phyloP scores from a whole-genome alignment of 495 filamentous ascomycete genomes.

The Penicillium lagena region DNA sequence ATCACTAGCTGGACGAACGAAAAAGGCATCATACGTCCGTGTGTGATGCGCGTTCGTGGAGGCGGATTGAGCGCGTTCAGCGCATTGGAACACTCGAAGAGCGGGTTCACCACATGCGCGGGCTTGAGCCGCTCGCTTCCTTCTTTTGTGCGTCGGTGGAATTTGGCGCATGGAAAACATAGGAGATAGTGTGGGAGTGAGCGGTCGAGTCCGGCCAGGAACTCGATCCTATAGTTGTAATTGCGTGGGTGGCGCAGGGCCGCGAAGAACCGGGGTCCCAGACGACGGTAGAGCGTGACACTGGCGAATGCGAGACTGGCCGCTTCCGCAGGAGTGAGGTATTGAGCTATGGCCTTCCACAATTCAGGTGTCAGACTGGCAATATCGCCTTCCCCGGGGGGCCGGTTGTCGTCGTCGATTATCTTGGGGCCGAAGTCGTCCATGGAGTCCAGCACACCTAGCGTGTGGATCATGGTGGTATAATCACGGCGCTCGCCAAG shows the following conservation, averaged over 20 bases:
- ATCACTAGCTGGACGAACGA: conserved; percentile 47
- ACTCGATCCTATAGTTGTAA: conserved; percentile 30
- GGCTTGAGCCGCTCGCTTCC: conserved; percentile 45
- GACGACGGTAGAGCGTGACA: conserved; percentile 33
- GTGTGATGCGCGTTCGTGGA: conserved; percentile 44
- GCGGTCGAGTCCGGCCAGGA: conserved; percentile 40
- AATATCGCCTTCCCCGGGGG: conserved; percentile 37
- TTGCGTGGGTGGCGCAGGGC: conserved; percentile 32
- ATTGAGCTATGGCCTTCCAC: conserved; percentile 37
- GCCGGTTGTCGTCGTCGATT: conserved; percentile 15
- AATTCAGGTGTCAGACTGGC: conserved; percentile 34
- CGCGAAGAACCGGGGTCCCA: conserved; percentile 29
- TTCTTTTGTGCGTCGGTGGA: conserved; percentile 41
- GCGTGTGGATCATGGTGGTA: conserved; percentile 40
- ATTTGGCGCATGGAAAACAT: conserved; percentile 49
- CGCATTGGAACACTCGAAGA: conserved; percentile 45
- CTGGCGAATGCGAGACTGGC: conserved; percentile 43
- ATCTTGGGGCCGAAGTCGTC: conserved; percentile 14
- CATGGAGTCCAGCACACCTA: conserved; percentile 31
- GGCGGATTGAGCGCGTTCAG: conserved; percentile 31
- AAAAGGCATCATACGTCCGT: conserved; percentile 45
- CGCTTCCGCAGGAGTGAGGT: conserved; percentile 34
- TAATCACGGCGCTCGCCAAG: conserved; percentile 44
- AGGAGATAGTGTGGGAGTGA: conserved; percentile 45
- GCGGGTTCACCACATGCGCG: conserved; percentile 40